Conservation (phyloP, 768 basidiomycete genomes). For the Suillus luteus region DNA sequence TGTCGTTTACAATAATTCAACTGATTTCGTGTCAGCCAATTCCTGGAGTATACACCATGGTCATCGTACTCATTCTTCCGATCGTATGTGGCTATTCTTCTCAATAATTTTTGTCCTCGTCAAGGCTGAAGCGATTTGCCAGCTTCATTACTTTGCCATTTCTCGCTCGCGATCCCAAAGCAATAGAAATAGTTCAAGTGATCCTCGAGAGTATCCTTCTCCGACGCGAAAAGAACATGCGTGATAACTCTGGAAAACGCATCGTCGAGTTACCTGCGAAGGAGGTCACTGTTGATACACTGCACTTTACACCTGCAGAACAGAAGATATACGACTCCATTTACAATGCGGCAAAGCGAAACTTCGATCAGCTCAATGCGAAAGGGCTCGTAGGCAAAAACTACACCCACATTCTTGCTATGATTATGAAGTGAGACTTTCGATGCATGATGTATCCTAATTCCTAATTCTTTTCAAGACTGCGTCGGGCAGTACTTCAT, state of each 20-base stretch:
- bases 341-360: conserved; percentile 73
- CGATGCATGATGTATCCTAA: not conserved
- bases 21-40: conserved; percentile 53
- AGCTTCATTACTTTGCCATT: conserved; percentile 94
- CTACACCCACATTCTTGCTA: conserved; percentile 87
- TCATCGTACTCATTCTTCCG: conserved; percentile 87
- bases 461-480: conserved; percentile 40
- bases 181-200: conserved; percentile 92
- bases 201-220: conserved; percentile 88
- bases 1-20: not conserved
- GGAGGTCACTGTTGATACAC: conserved; percentile 69
- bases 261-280: conserved; percentile 91
- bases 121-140: conserved; percentile 12
- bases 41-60: conserved; percentile 79
- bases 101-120: not conserved
- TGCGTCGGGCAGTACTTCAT: conserved; percentile 92
- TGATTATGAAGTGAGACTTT: conserved; percentile 81
- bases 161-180: conserved; percentile 86
- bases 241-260: conserved; percentile 78
- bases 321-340: conserved; percentile 88
- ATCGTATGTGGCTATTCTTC: conserved; percentile 50
- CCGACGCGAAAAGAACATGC: conserved; percentile 92
- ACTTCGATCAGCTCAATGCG: conserved; percentile 78
- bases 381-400: conserved; percentile 80
- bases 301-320: conserved; percentile 83